Conservation (phyloP, 805 yeast genomes). For the Zygosaccharomyces lentus region DNA sequence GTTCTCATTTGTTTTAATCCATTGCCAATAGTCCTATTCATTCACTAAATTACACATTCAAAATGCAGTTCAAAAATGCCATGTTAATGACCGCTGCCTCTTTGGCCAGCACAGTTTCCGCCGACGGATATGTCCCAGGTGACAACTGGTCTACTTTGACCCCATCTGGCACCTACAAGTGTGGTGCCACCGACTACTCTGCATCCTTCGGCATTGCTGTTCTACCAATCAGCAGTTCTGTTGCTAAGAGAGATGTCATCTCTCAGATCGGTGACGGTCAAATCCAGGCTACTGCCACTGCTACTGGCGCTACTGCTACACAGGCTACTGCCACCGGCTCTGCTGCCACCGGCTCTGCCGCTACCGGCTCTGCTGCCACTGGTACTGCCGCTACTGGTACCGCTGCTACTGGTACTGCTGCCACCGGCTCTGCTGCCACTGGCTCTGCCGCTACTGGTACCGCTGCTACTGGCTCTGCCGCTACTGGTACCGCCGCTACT, state of each 20-base stretch:
- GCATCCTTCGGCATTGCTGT: constrained; percentile 66
- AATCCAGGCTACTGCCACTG: constrained; percentile 24
- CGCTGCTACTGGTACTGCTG: constrained; percentile 5
- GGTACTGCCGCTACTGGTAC: constrained; percentile 11
- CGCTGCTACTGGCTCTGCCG: constrained; percentile 17
- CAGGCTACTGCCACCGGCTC: constrained; percentile 32
- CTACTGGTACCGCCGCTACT: constrained; percentile 17
- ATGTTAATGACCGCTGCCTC: constrained; percentile 34
- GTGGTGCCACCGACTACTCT: constrained; percentile 54
- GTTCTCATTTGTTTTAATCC: background rate
- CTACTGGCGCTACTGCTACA: constrained; percentile 20
- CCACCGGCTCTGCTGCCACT: background rate
- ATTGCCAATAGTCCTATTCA: constrained; percentile 5
- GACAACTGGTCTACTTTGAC: constrained; percentile 70
- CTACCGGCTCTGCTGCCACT: constrained; percentile 34
- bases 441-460: constrained; percentile 11
- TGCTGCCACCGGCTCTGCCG: constrained; percentile 11
- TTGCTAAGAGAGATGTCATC: constrained; percentile 36
- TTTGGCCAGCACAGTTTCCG: constrained; percentile 42
- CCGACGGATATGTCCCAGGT: constrained; percentile 58
- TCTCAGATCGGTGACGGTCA: constrained; percentile 48
- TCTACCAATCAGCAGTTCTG: constrained; percentile 39
- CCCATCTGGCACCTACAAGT: constrained; percentile 51
- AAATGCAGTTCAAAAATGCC: constrained; percentile 22
- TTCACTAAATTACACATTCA: background rate